Evolutionary conservation across 176 grass and related monocot species (phyloP).

Genomic region (Carex scoparia): DNA sequence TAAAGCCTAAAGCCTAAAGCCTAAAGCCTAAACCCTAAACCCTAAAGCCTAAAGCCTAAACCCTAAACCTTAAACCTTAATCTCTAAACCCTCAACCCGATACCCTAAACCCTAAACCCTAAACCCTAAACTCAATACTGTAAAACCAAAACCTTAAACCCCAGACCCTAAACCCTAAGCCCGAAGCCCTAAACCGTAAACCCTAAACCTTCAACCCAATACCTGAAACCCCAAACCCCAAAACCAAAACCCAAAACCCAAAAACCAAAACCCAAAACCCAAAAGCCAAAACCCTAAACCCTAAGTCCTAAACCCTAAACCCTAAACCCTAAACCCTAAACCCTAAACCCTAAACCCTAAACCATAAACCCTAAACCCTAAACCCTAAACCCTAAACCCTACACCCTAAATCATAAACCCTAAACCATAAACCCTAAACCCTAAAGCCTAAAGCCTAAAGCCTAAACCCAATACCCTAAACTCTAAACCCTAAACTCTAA

Average conservation of each 20-base stretch:
- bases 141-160: background rate
- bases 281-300: background rate
- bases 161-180: background rate
- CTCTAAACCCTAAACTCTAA: background rate
- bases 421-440: background rate
- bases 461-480: background rate
- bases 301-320: background rate
- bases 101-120: background rate
- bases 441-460: background rate
- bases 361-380: background rate
- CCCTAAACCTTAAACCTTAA: background rate
- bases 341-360: background rate
- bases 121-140: background rate
- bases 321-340: background rate
- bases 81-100: background rate
- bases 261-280: background rate
- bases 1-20: background rate
- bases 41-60: background rate
- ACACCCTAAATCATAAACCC: background rate
- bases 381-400: background rate
- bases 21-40: background rate
- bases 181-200: background rate
- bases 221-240: background rate
- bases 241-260: background rate
- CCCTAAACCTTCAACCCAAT: background rate